Percentiles rank a stretch among this genome's conserved stretches.
Evolutionary conservation across 202 grass and related monocot species (phyloP).

Genomic region (Eragrostis tef): DNA sequence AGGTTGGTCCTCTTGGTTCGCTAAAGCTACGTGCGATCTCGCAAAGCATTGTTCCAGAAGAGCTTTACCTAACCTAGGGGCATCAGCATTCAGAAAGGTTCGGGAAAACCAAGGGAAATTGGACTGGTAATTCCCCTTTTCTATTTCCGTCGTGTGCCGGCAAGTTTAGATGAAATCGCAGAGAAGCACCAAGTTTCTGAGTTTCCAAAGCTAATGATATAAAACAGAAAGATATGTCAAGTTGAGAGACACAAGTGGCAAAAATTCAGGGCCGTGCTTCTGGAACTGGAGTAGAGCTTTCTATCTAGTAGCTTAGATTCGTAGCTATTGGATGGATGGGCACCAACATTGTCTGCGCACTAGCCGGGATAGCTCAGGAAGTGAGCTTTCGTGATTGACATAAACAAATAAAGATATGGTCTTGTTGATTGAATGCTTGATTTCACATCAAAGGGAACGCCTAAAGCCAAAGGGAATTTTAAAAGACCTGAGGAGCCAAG

Average conservation of each 20-base stretch:
- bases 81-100: neutral
- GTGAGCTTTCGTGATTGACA: slow-evolving; percentile 9
- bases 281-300: slow-evolving; percentile 20
- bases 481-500: neutral
- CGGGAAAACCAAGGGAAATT: neutral
- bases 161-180: slow-evolving; percentile 14
- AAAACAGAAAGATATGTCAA: slow-evolving; percentile 1
- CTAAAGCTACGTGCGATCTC: neutral
- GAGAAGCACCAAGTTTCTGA: neutral
- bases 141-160: neutral
- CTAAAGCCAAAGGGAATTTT: slow-evolving; percentile 11
- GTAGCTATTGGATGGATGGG: slow-evolving; percentile 3
- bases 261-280: slow-evolving; percentile 15
- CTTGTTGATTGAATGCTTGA: slow-evolving; percentile 2
- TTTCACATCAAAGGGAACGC: slow-evolving; percentile 17
- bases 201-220: slow-evolving; percentile 12
- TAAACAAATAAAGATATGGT: slow-evolving; percentile 38
- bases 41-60: slow-evolving; percentile 27
- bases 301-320: slow-evolving; percentile 10
- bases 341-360: neutral
- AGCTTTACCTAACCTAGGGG: slow-evolving; percentile 32
- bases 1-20: neutral
- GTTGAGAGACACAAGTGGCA: slow-evolving; percentile 31
- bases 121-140: neutral
- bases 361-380: neutral